These are phyloP conservation scores for Starmerella scarabaei DNA, from an alignment of 805 yeast species.

Conservation along the genomic window DNA sequence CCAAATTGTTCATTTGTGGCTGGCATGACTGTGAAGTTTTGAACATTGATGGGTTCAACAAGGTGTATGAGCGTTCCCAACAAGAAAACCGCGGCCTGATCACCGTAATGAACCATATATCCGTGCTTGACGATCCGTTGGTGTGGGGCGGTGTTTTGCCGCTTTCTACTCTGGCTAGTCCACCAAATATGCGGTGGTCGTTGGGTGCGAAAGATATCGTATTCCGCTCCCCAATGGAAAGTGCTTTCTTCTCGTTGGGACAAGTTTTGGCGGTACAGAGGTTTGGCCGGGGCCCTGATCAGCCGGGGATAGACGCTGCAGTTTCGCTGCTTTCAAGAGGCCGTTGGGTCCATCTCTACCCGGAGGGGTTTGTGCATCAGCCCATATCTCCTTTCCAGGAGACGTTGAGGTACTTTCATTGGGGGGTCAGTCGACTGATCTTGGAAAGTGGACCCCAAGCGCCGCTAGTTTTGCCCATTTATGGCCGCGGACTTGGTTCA, in stretches of 20 bases:
- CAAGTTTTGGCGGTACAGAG: conserved; percentile 77
- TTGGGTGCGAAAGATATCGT: conserved; percentile 88
- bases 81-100: conserved; percentile 59
- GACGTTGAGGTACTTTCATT: conserved; percentile 87
- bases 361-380: conserved; percentile 90
- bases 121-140: conserved; percentile 68
- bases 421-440: conserved; percentile 83
- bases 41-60: conserved; percentile 50
- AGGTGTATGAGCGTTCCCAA: conserved; percentile 49
- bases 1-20: conserved; percentile 48
- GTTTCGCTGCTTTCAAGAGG: conserved; percentile 42
- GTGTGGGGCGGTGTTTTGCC: conserved; percentile 78
- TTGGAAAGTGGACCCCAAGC: conserved; percentile 62
- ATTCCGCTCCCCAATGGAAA: conserved; percentile 32
- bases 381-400: conserved; percentile 58
- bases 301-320: conserved; percentile 78
- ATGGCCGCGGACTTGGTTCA: conserved; percentile 72
- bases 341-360: conserved; percentile 82
- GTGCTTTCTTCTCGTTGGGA: conserved; percentile 64
- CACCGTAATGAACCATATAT: conserved; percentile 81
- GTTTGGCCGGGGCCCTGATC: conserved; percentile 89
- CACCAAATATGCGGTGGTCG: conserved; percentile 79
- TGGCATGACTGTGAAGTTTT: conserved; percentile 53
- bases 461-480: conserved; percentile 81
- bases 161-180: conserved; percentile 43